Evolutionary conservation across 75 land plant species (phyloP), one percentile per base, ranked within the genome.

Genomic region (Isoetes taiwanensis): DNA sequence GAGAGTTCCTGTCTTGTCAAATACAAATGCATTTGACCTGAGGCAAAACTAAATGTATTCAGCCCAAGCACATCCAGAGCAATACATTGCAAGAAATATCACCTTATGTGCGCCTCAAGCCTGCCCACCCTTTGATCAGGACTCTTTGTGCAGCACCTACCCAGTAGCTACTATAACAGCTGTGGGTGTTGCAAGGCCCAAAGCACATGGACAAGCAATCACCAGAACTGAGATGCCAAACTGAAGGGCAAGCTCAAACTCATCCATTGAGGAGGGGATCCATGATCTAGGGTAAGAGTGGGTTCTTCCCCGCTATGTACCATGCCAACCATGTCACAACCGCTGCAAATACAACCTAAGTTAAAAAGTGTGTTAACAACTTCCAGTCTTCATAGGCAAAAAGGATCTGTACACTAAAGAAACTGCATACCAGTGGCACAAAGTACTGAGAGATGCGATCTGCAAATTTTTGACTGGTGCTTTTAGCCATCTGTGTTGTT

Each of bases 111-210:
- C 89, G 63, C 72, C 97, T n/a, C 86, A 60, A 31, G 97, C 94
- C 59, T 77, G 64, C 19, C 97, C 97, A 2, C 97, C 97, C 66
- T 68, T 91, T 91, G 38, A 91, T 91, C 6, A 91, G 78, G 1
- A 91, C 86, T 58, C 97, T 94, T 52, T 83, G 88, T 5, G 88
- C 64, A 28, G 94, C 97, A 29, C 97, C 97, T 62, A 76, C 14
- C 97, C 97, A 9, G 97, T 91, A 30, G 82, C 97, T 37, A 91
- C 97, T 94, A 91, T 91, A 20, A 91, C 94, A 24, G 97, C 97
- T 5, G 97, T 91, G 9, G 97, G 97, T 11, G 97, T 91, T 30
- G 97, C 97, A 16, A 91, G 73, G 31, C 97, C 97, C 1, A 91
- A 62, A 58, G 97, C 94, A 66, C 97, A 91, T 17, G 97, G 97